phyloP scores from a whole-genome alignment of 2,329 filamentous ascomycete genomes.

The Diaporthe capsici region DNA sequence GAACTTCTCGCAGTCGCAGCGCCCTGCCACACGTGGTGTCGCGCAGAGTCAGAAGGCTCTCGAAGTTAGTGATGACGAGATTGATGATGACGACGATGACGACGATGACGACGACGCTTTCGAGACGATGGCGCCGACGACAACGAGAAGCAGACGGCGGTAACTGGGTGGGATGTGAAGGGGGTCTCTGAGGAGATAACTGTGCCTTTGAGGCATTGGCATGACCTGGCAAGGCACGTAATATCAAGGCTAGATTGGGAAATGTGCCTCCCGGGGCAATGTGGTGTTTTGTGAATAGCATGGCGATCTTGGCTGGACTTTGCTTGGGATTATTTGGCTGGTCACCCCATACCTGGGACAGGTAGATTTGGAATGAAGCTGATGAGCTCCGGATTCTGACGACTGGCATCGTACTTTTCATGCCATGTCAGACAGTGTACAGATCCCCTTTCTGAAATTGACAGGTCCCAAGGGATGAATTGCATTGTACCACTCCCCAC shows the following conservation, averaged over 20 bases:
- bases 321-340: not conserved
- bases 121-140: slow-evolving; percentile 61
- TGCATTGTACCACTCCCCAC: not conserved
- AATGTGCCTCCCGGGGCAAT: not conserved
- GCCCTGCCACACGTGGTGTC: slow-evolving; percentile 45
- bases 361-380: slow-evolving; percentile 1
- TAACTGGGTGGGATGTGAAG: not conserved
- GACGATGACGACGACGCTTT: slow-evolving; percentile 63
- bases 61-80: slow-evolving; percentile 76
- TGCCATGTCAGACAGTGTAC: accelerated
- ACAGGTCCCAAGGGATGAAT: not conserved
- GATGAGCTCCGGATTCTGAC: not conserved
- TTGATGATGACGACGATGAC: slow-evolving; percentile 74
- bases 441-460: too few relatives aligned
- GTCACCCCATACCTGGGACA: too few relatives aligned
- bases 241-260: not conserved
- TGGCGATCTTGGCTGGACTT: slow-evolving; percentile 18
- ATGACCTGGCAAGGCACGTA: not conserved
- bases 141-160: slow-evolving; percentile 47
- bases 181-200: not conserved
- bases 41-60: slow-evolving; percentile 63
- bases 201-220: not conserved
- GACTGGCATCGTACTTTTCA: not conserved
- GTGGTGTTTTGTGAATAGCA: not conserved
- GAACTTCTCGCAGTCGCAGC: slow-evolving; percentile 61